Evolutionary conservation across 2,329 filamentous ascomycete genomes (phyloP).

Genomic region (Paramyrothecium roridum): DNA sequence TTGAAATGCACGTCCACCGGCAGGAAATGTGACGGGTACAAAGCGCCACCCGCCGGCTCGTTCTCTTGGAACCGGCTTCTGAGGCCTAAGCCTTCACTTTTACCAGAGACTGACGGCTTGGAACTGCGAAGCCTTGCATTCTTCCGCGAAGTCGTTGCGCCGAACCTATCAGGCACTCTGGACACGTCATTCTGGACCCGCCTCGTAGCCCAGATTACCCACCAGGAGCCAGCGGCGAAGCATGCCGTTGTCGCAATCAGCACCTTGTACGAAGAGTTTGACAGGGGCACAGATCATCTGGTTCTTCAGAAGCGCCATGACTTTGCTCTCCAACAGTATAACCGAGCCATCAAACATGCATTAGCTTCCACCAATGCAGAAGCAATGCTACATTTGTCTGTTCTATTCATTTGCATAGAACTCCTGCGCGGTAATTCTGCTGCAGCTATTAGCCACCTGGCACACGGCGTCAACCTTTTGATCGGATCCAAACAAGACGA

Average conservation of each 20-base stretch:
- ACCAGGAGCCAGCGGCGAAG: conserved; percentile 31
- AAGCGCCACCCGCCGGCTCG: conserved; percentile 23
- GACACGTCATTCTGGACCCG: conserved; percentile 39
- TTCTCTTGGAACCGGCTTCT: conserved; percentile 33
- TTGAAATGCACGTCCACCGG: conserved; percentile 48
- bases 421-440: conserved; percentile 32
- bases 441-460: conserved; percentile 31
- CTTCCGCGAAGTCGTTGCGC: conserved; percentile 33
- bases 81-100: conserved; percentile 12
- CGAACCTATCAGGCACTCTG: conserved; percentile 29
- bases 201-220: conserved; percentile 32
- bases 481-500: conserved; percentile 13
- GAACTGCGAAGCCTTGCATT: conserved; percentile 31
- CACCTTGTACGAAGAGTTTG: conserved; percentile 31
- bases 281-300: conserved; percentile 13
- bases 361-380: conserved; percentile 23
- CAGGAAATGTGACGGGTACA: conserved; percentile 53
- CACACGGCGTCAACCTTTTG: conserved; percentile 34
- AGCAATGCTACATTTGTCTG: conserved; percentile 33
- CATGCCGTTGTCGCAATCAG: conserved; percentile 37
- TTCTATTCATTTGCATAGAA: conserved; percentile 42
- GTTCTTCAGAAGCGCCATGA: neutral
- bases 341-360: conserved; percentile 32
- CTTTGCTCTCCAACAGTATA: conserved; percentile 37
- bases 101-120: conserved; percentile 15